Base-by-base conservation (phyloP, 2,329 filamentous ascomycete species). In the Dryadomyces quercivorus region DNA sequence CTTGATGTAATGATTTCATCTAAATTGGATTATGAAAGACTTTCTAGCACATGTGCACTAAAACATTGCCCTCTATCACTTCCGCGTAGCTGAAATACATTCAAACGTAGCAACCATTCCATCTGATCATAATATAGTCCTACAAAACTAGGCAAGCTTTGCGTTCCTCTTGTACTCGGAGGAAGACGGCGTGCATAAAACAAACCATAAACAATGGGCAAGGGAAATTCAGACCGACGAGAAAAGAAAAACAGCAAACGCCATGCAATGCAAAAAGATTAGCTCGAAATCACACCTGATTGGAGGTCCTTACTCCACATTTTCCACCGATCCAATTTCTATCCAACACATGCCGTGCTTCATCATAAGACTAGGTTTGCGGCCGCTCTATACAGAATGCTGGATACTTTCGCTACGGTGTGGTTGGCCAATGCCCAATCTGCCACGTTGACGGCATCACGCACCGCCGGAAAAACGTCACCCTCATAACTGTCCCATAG, bases 391-490 rank as follows among this genome's bases (percentile, higher is more conserved):
- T 72, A 74, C 53, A 96, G 70, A 49, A 88, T 82, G 12, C 70
- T 71, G 1, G 88, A 85, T 22, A 87, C 84, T 67, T 84, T 88
- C 60, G 85, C 74, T 34, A 94, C 77, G 65, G 85, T 80, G 53
- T 73, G 69, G 63, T 86, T 81, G 3, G 86, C 86, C 13, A 79
- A 67, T 1, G 70, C 72, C 86, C 85, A 91, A 62, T 95, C 80
- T 26, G 79, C 78, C 4, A 75, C 77, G 58, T 86, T 80, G 44
- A 96, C 74, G 9, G 85, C 83, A 63, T 96, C 91, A 55, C 88
- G 78, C 55, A 96, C 86, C n/a, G 84, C 85, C 0, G 92, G 92
- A 70, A 94, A 94, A 58, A 80, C 80, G 0, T 79, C 78, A 55
- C 79, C 78, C 36, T 85, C 78, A 60, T 84, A 79, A 42, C 78